phyloP scores from a whole-genome alignment of 495 filamentous ascomycete species.

The Ascodesmis nigricans region DNA sequence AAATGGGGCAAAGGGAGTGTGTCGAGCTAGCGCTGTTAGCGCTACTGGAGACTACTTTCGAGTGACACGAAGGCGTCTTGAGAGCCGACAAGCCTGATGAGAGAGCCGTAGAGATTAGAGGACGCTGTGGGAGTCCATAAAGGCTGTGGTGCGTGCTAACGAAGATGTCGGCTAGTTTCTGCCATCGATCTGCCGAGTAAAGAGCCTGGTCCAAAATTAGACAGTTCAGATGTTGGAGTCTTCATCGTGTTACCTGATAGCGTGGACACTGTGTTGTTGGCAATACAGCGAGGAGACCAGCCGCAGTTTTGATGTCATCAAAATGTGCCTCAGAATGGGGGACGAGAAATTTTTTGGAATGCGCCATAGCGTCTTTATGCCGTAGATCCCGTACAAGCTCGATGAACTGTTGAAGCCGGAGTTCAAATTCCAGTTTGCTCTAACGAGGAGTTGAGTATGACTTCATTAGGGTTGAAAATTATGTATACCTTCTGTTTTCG shows the following conservation, averaged over 20 bases:
- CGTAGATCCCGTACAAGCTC: slow-evolving; percentile 54
- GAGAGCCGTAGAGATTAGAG: slow-evolving; percentile 78
- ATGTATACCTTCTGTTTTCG: slow-evolving; percentile 68
- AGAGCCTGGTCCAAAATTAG: slow-evolving; percentile 31
- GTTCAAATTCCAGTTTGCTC: slow-evolving; percentile 79
- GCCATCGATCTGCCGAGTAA: slow-evolving; percentile 53
- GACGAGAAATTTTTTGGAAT: slow-evolving; percentile 61
- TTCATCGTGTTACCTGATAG: slow-evolving; percentile 35
- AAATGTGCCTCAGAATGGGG: slow-evolving; percentile 45
- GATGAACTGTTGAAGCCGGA: slow-evolving; percentile 89
- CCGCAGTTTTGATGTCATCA: slow-evolving; percentile 44
- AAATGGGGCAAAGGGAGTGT: slow-evolving; percentile 73
- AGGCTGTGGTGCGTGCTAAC: slow-evolving; percentile 68
- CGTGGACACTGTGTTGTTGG: slow-evolving; percentile 38
- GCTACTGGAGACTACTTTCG: slow-evolving; percentile 34
- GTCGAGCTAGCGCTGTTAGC: slow-evolving; percentile 33
- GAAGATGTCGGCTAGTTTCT: slow-evolving; percentile 57
- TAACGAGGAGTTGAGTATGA: slow-evolving; percentile 23
- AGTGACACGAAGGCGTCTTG: slow-evolving; percentile 89
- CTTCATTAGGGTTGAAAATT: slow-evolving; percentile 15
- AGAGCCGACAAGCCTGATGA: slow-evolving; percentile 81
- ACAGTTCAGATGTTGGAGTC: slow-evolving; percentile 4
- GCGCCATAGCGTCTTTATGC: slow-evolving; percentile 49
- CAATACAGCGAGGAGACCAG: slow-evolving; percentile 53
- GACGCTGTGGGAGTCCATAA: slow-evolving; percentile 57